phyloP scores from a whole-genome alignment of 2,329 filamentous ascomycete genomes.

The Akanthomyces uredinophilus region DNA sequence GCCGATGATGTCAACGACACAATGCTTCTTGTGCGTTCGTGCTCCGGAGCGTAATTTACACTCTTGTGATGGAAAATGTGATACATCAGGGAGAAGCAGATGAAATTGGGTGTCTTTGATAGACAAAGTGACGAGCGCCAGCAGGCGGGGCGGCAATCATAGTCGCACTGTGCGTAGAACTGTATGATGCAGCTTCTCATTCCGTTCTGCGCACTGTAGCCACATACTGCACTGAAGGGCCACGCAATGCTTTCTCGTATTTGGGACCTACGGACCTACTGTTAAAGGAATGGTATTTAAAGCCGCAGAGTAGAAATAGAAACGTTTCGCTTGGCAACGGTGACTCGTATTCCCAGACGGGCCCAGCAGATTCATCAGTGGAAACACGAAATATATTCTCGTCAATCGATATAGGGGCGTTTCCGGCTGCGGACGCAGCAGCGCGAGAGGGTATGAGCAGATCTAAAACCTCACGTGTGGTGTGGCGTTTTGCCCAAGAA shows the following conservation, averaged over 20 bases:
- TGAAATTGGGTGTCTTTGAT: slow-evolving; percentile 1
- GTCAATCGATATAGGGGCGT: no score
- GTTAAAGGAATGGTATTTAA: not conserved
- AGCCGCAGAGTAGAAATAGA: not conserved
- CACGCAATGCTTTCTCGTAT: slow-evolving; percentile 3
- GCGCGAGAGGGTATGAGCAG: not conserved
- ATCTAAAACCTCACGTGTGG: not conserved
- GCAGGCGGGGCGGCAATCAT: not conserved
- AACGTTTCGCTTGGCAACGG: not conserved
- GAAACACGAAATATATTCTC: not conserved
- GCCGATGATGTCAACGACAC: not conserved
- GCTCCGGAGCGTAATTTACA: not conserved
- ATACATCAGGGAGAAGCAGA: not conserved
- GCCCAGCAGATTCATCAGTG: not conserved
- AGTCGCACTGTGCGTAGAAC: not conserved
- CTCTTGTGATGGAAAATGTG: not conserved
- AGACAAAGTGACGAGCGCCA: not conserved
- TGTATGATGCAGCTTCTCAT: not conserved
- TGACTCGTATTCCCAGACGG: not conserved
- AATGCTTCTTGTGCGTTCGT: not conserved
- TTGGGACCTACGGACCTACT: not conserved
- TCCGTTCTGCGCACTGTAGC: not conserved
- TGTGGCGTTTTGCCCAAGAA: not conserved
- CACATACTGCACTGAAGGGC: not conserved
- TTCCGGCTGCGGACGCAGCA: no score